Conservation (phyloP, 2,329 filamentous ascomycete genomes). For the Sclerotinia nivalis region DNA sequence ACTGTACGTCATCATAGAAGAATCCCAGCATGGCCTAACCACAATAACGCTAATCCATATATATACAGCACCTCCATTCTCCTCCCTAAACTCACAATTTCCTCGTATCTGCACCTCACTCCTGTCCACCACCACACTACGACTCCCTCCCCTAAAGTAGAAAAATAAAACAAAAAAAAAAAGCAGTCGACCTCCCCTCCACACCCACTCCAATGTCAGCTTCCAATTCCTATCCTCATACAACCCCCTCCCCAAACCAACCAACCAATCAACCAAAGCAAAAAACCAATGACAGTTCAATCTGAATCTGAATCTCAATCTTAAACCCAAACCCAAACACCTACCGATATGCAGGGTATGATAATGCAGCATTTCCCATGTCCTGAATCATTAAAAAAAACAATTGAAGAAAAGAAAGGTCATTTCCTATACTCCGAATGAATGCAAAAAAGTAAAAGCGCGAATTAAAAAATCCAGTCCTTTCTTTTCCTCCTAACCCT, state of each 20-base stretch:
- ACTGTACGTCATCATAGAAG: background rate
- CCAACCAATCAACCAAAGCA: background rate
- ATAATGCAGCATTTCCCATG: constrained; percentile 18
- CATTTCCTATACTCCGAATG: constrained; percentile 10
- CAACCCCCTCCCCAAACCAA: background rate
- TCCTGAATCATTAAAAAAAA: constrained; percentile 15
- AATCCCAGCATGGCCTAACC: background rate
- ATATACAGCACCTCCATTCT: background rate
- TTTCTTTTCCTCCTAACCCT: background rate
- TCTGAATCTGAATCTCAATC: background rate
- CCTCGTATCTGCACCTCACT: background rate
- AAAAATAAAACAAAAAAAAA: background rate
- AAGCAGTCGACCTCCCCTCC: background rate
- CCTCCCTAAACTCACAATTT: too few species aligned
- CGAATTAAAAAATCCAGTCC: background rate
- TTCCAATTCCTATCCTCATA: background rate
- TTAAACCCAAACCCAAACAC: constrained; percentile 11
- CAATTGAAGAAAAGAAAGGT: too few species aligned
- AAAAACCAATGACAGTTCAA: background rate
- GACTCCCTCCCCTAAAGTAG: background rate
- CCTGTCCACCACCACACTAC: background rate
- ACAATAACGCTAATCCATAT: background rate
- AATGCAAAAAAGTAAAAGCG: constrained; percentile 13
- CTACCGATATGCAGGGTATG: constrained; percentile 18
- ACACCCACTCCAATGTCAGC: background rate